These are phyloP conservation scores for Quercus wislizeni DNA, from an alignment of 306 rosid species.

Conservation along the genomic window DNA sequence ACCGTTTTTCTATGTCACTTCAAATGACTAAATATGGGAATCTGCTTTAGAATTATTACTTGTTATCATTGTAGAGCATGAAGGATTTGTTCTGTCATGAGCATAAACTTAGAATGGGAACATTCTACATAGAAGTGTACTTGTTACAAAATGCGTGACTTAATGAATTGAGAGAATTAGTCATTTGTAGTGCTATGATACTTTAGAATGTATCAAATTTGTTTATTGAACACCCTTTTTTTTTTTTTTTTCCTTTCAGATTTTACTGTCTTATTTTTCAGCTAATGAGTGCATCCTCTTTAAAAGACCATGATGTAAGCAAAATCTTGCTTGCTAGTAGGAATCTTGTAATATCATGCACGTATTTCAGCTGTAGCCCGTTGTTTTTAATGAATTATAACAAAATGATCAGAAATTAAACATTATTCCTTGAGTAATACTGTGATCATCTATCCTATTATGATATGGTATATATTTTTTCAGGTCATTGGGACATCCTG, in stretches of 20 bases:
- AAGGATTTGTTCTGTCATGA: too few relatives aligned
- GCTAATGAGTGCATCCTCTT: neutral
- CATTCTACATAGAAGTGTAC: neutral
- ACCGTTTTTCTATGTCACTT: neutral
- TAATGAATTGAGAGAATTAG: neutral
- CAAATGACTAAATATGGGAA: constrained; percentile 1
- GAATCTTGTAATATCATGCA: neutral
- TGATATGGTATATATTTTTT: constrained; percentile 14
- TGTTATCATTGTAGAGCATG: too few relatives aligned
- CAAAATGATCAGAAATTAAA: neutral
- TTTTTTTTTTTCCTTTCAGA: neutral
- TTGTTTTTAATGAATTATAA: neutral
- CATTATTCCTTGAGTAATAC: neutral
- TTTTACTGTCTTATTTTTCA: neutral
- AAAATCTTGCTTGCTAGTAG: neutral
- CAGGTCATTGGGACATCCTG: constrained; percentile 46
- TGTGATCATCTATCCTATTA: constrained; percentile 6
- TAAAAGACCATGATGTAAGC: neutral
- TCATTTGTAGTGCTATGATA: neutral
- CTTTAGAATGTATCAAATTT: neutral
- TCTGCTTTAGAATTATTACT: neutral
- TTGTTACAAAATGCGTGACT: neutral
- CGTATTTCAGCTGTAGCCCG: neutral
- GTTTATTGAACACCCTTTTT: neutral
- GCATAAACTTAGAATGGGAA: neutral